Evolutionary conservation across 192 early-diverging fungal genomes (phyloP).

Genomic region (Entomortierella lignicola): DNA sequence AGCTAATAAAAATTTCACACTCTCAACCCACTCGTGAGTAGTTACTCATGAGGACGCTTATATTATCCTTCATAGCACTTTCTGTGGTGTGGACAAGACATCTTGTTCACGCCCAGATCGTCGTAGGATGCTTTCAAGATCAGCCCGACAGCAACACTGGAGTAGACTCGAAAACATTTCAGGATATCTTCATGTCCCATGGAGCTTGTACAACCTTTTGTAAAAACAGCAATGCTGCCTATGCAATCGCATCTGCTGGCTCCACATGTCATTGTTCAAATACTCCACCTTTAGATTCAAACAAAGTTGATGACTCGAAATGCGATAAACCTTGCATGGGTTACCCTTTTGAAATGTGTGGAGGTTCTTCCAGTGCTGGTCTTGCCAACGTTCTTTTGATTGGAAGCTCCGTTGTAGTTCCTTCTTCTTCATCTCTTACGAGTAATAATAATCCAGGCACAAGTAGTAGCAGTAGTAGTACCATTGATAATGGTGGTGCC

Average conservation of each 20-base stretch:
- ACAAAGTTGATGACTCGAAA: conserved; percentile 39
- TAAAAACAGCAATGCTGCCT: conserved; percentile 16
- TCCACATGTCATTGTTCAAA: conserved; percentile 39
- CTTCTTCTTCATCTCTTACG: too few relatives aligned
- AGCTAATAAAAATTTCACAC: neutral
- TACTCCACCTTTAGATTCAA: conserved; percentile 16
- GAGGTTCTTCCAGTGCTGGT: conserved; percentile 16
- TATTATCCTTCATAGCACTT: neutral
- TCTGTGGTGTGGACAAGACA: conserved; percentile 7
- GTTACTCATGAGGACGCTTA: conserved; percentile 22
- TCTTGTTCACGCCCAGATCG: conserved; percentile 26
- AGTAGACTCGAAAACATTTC: conserved; percentile 18
- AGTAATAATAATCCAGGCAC: neutral
- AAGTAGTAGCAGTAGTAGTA: neutral
- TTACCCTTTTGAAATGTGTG: conserved; percentile 50
- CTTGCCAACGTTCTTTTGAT: conserved; percentile 38
- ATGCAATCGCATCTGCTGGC: conserved; percentile 34
- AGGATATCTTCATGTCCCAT: conserved; percentile 51
- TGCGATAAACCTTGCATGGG: conserved; percentile 50
- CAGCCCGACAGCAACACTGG: conserved; percentile 21
- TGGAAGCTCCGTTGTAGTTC: conserved; percentile 10
- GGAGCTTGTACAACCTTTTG: conserved; percentile 49
- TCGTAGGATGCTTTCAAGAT: conserved; percentile 32
- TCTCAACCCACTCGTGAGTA: conserved; percentile 11
- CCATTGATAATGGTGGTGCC: conserved; percentile 1